Evolutionary conservation across 306 rosid species (phyloP).

Genomic region (Cicer cuneatum): DNA sequence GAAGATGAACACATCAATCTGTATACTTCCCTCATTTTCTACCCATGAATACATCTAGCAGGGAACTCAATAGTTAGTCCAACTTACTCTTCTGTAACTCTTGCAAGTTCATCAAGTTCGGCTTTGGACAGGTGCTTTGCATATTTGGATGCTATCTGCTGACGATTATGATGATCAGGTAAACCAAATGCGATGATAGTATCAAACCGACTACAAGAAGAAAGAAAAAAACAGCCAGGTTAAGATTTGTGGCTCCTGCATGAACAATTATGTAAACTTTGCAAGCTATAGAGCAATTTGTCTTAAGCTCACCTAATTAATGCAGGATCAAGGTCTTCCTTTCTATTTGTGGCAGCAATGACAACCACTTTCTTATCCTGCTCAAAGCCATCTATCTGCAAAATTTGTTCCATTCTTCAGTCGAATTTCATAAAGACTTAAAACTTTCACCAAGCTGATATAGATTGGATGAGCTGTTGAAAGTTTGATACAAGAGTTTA

Average conservation of each 20-base stretch:
- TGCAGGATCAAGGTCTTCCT: conserved; percentile 95
- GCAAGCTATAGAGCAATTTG: conserved; percentile 26
- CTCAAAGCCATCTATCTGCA: conserved; percentile 96
- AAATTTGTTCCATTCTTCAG: conserved; percentile 19
- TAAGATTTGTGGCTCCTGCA: neutral
- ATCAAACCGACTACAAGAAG: conserved; percentile 74
- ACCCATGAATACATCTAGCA: neutral
- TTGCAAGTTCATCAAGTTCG: conserved; percentile 51
- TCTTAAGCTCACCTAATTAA: conserved; percentile 64
- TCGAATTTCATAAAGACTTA: conserved; percentile 22
- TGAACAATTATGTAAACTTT: conserved; percentile 9
- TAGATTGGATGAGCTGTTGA: conserved; percentile 12
- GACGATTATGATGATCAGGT: conserved; percentile 80
- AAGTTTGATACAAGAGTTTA: neutral
- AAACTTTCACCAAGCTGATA: conserved; percentile 8
- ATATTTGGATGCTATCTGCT: conserved; percentile 80
- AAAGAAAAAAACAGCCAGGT: conserved; percentile 33
- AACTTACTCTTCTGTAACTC: conserved; percentile 50
- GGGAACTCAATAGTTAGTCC: conserved; percentile 2
- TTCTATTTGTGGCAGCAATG: conserved; percentile 93
- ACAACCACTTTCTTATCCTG: conserved; percentile 90
- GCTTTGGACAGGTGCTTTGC: conserved; percentile 68
- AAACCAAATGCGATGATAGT: conserved; percentile 72
- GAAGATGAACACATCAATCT: conserved; percentile 4
- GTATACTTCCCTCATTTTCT: conserved; percentile 9